phyloP scores from a whole-genome alignment of 1,139 yeast genomes.

The Magnusiomyces sp. region DNA sequence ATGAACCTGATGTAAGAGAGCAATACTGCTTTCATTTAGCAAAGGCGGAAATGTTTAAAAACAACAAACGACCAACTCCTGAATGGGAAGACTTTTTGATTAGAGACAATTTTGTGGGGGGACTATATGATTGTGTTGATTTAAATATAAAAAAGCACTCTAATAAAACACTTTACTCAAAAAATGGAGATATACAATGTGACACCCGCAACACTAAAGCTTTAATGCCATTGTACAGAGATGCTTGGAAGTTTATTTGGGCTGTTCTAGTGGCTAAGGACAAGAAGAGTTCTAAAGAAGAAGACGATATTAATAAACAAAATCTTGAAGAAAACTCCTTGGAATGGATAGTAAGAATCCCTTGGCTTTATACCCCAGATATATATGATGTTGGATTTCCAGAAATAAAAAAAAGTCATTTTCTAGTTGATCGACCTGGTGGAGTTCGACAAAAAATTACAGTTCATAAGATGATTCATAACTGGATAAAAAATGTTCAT shows the following conservation, averaged over 20 bases:
- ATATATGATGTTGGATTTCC: slow-evolving; percentile 2
- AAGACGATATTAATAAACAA: neutral
- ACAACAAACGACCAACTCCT: neutral
- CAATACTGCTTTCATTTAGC: slow-evolving; percentile 5
- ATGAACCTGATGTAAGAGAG: slow-evolving; percentile 2
- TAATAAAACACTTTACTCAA: neutral
- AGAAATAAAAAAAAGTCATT: neutral
- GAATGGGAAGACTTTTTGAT: neutral
- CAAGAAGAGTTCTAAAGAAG: too few species aligned
- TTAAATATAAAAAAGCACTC: too few species aligned
- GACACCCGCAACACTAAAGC: neutral
- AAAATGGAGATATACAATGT: neutral
- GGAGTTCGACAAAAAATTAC: too few species aligned
- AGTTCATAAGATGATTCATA: neutral
- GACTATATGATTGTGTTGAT: slow-evolving; percentile 1
- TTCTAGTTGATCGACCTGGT: too few species aligned
- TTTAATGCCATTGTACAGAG: slow-evolving; percentile 2
- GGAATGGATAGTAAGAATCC: slow-evolving; percentile 1
- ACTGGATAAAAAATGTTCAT: slow-evolving; percentile 2
- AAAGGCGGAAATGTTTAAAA: slow-evolving; percentile 1
- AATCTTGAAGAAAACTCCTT: neutral
- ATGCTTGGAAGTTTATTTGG: neutral
- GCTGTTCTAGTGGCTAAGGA: neutral
- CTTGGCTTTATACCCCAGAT: slow-evolving; percentile 6
- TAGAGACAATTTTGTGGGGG: slow-evolving; percentile 1